phyloP scores from a whole-genome alignment of 106 monocot species.

The Dactylorhiza incarnata region DNA sequence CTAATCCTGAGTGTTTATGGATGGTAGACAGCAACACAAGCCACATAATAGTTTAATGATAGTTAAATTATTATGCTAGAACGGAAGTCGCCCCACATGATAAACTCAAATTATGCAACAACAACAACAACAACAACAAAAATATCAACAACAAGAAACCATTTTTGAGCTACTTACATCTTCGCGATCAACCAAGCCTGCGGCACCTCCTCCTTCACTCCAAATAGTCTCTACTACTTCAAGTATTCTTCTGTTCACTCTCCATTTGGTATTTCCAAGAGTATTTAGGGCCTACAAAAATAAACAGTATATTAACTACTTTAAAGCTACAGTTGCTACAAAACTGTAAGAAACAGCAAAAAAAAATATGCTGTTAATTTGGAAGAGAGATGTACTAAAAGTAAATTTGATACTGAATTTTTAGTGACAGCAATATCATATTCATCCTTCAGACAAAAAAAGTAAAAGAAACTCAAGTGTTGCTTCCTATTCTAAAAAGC shows the following conservation, averaged over 20 bases:
- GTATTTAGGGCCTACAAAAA: slow-evolving; percentile 66
- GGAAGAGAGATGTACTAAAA: not conserved
- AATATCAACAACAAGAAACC: not conserved
- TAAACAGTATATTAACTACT: not conserved
- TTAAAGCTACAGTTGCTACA: not conserved
- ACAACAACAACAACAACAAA: not conserved
- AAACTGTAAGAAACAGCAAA: not conserved
- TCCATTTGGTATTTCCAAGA: slow-evolving; percentile 88
- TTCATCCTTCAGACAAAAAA: not conserved
- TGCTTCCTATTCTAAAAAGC: not conserved
- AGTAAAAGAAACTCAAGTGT: not conserved
- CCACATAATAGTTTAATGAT: not conserved
- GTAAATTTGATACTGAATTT: not conserved
- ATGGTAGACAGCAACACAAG: not conserved
- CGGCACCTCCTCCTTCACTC: slow-evolving; percentile 66
- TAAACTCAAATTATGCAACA: not conserved
- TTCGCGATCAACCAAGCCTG: slow-evolving; percentile 62
- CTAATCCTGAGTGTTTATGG: not conserved
- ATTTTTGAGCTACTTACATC: slow-evolving; percentile 43
- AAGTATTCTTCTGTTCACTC: slow-evolving; percentile 76
- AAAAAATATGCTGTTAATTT: not conserved
- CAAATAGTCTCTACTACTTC: slow-evolving; percentile 65
- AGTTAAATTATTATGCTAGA: not conserved
- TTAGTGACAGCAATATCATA: not conserved
- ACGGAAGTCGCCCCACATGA: not conserved